Evolutionary conservation across 2,329 filamentous ascomycete species (phyloP), one percentile per base, ranked within the genome.

Genomic region (Dactylellina haptotyla): DNA sequence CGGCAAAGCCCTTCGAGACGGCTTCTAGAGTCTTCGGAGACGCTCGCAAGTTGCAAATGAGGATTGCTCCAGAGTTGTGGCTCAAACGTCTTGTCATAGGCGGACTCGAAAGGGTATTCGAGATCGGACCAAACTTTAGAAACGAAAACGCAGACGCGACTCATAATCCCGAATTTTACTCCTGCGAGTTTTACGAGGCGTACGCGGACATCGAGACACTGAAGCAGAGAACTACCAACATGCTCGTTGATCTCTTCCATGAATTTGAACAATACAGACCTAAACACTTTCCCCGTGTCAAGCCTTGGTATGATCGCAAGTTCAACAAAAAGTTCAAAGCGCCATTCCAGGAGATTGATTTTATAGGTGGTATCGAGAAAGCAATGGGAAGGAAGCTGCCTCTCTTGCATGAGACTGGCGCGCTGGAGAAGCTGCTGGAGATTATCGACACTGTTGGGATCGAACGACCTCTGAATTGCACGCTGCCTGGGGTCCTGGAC

Each of bases 141-240:
- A 99, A 99, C 80, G 95, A 99, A 83, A 92, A 92, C 80, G 83
- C 97, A 34, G 93, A 97, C 80, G 87, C 86, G 28, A 97, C 92
- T 0, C 95, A 99, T 80, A 99, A 99, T 79, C 94, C 95, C 0
- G 95, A 99, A 80, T 99, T 98, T 82, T 95, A 91, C 46, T 98
- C 92, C 72, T 98, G 94, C 83, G 95, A 99, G 82, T 98, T 97
- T 82, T 99, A 99, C 82, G 89, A 90, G 74, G 89, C 93, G 1
- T 96, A 93, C 78, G 88, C 90, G 72, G 90, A 89, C 75, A 85
- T 97, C 0, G 83, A 88, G 34, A 87, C 91, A 43, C 83, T 98
- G 56, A 93, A 96, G 79, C 79, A 81, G 18, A 87, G 88, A 79
- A 98, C 94, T 0, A 90, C 95, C 80, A 83, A 85, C 12, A 81